Evolutionary conservation across 1,284 basidiomycete genomes (phyloP), one percentile per base, ranked within the genome.

Genomic region (Puccinia hordei): DNA sequence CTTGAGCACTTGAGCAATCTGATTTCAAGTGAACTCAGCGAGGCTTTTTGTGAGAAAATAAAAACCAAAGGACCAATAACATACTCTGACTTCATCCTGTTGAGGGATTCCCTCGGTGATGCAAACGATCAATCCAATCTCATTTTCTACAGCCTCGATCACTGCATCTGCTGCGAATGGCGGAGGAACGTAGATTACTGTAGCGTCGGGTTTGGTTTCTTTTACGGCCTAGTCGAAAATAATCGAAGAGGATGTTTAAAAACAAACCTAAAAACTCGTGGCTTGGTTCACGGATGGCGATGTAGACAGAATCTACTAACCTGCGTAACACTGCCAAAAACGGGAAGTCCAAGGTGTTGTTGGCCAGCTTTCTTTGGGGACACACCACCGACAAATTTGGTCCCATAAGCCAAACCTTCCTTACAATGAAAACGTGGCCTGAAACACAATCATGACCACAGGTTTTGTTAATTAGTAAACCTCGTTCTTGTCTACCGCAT

Each of bases 21-120:
- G 81, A 33, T 59, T 59, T 9, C 13, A 30, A 30, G 27, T 22
- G 22, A 22, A 10, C 27, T 27, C 27, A 69, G 24, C 27, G 30
- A 30, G 24, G 44, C 33, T 49, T 46, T 38, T 22, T 35, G 61
- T 65, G n/a, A 30, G n/a, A 55, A 9, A n/a, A n/a, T n/a, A n/a
- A n/a, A n/a, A n/a, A 9, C 8, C 24, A 83, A 15, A 73, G 72
- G 81, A 46, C 69, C 33, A 22, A 41, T 17, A n/a, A 86, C 89
- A 73, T 81, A 92, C 92, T 86, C 89, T 90, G 86, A 98, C 94
- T 88, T 98, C 95, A 86, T 98, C 95, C 24, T 91, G 89, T 86
- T 98, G 95, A 38, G 95, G 95, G 84, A 98, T 98, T 65, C 95
- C 95, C 87, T 98, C 95, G 19, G 95, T 98, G 84, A 98, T 93